Percentiles rank a stretch among this genome's conserved stretches.
Conservation (phyloP, 2,329 filamentous ascomycete species). For the Pseudofabraea citricarpa region DNA sequence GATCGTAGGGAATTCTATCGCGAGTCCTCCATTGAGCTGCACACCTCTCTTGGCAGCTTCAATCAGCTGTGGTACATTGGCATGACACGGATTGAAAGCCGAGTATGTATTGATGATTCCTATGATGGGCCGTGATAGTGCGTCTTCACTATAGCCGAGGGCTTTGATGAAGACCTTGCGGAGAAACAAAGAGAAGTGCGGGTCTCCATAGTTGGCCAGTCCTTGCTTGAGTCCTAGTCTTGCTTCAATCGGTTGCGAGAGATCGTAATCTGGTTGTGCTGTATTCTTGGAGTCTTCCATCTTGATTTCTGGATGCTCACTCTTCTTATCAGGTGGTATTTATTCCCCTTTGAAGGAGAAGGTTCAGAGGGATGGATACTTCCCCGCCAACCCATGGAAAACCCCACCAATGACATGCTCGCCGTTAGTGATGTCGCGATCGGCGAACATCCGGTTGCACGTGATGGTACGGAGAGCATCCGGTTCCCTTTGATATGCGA, state of each 20-base stretch:
- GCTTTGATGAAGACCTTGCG: constrained; percentile 76
- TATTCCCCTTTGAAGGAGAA: no score
- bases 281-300: not conserved
- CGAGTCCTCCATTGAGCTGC: constrained; percentile 60
- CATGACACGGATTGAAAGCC: constrained; percentile 70
- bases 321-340: no score
- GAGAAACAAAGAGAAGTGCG: constrained; percentile 70
- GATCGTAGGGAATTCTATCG: constrained; percentile 71
- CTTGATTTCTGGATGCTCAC: not conserved
- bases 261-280: constrained; percentile 47
- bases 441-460: no score
- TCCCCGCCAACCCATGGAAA: no score
- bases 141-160: constrained; percentile 67
- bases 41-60: constrained; percentile 67
- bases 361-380: no score
- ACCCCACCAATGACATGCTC: no score
- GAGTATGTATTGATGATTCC: constrained; percentile 72
- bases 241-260: constrained; percentile 46
- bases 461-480: no score
- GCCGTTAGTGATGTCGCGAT: no score
- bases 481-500: no score
- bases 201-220: constrained; percentile 65
- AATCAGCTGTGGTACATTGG: constrained; percentile 65
- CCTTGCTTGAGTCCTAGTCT: constrained; percentile 55
- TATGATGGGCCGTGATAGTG: constrained; percentile 65